A percentile compares a stretch with the other conserved stretches of the same genome.
phyloP scores from a whole-genome alignment of 78 protist genomes.

The Pirum gemmata region DNA sequence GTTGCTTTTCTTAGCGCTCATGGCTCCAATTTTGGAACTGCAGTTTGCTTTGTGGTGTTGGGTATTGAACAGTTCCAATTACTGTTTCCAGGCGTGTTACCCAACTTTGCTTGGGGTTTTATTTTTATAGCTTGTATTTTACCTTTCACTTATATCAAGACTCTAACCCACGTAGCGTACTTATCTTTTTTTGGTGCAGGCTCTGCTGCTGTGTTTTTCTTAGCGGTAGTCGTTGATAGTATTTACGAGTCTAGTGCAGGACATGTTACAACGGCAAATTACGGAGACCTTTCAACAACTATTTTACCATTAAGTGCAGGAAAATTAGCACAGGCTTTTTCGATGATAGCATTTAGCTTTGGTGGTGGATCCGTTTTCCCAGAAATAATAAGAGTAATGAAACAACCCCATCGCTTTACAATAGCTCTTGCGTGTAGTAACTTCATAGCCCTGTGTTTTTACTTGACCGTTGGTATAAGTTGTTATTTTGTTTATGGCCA shows the following conservation, averaged over 20 bases:
- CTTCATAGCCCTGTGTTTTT: not conserved
- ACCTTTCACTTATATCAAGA: not conserved
- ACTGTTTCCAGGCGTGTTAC: not conserved
- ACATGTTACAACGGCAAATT: not conserved
- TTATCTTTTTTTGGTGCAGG: not conserved
- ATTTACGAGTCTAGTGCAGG: not conserved
- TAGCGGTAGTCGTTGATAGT: not conserved
- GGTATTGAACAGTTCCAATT: not conserved
- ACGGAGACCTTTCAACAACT: too few relatives aligned
- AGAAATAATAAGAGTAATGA: not conserved
- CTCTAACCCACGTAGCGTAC: not conserved
- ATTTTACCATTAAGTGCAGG: not conserved
- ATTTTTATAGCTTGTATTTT: not conserved
- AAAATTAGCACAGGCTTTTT: not conserved
- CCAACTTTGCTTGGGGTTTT: not conserved
- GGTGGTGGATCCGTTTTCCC: not conserved
- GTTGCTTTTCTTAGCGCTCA: too few relatives aligned
- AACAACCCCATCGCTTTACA: not conserved
- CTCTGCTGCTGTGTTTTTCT: not conserved
- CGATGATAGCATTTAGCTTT: not conserved
- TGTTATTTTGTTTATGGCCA: not conserved
- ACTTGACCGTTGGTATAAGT: too few relatives aligned
- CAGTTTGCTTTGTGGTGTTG: not conserved
- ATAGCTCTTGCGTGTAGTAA: not conserved
- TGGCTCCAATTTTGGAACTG: not conserved